Evolutionary conservation across 805 yeast genomes (phyloP).

Genomic region (Ogataea neopini): DNA sequence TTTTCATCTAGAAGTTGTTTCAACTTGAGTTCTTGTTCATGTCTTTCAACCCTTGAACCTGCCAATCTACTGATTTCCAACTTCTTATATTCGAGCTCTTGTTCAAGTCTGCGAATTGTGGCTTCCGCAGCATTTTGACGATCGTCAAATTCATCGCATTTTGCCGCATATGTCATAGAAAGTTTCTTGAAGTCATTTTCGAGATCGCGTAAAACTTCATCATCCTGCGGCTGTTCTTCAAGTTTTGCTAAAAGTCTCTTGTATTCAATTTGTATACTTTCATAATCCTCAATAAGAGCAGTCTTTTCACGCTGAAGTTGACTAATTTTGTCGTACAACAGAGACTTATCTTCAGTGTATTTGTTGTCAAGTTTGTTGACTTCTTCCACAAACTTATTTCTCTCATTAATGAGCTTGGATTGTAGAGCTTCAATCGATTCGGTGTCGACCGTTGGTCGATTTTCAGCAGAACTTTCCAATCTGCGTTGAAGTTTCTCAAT

Average conservation of each 20-base stretch:
- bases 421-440: slow-evolving; percentile 14
- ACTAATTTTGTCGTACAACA: slow-evolving; percentile 36
- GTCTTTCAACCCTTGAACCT: slow-evolving; percentile 26
- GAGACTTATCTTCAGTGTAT: slow-evolving; percentile 33
- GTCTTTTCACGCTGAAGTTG: slow-evolving; percentile 39
- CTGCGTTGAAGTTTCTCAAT: not conserved
- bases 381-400: slow-evolving; percentile 20
- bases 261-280: slow-evolving; percentile 29
- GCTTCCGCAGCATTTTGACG: slow-evolving; percentile 20
- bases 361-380: slow-evolving; percentile 14
- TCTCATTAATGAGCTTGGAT: slow-evolving; percentile 15
- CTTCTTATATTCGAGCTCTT: slow-evolving; percentile 38
- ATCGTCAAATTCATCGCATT: slow-evolving; percentile 25
- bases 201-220: slow-evolving; percentile 27
- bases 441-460: slow-evolving; percentile 24
- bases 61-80: slow-evolving; percentile 36
- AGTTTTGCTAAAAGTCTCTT: slow-evolving; percentile 11
- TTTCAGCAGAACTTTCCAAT: slow-evolving; percentile 16
- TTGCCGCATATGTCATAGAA: slow-evolving; percentile 35
- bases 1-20: slow-evolving; percentile 40
- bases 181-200: slow-evolving; percentile 42
- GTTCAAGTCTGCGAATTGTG: slow-evolving; percentile 11
- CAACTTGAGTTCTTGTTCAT: slow-evolving; percentile 32
- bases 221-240: slow-evolving; percentile 13
- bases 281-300: slow-evolving; percentile 39